Percentiles rank a stretch among this genome's conserved stretches.
These are phyloP conservation scores for Ettlia oleoabundans DNA, from an alignment of 139 green algal genomes.

Conservation along the genomic window DNA sequence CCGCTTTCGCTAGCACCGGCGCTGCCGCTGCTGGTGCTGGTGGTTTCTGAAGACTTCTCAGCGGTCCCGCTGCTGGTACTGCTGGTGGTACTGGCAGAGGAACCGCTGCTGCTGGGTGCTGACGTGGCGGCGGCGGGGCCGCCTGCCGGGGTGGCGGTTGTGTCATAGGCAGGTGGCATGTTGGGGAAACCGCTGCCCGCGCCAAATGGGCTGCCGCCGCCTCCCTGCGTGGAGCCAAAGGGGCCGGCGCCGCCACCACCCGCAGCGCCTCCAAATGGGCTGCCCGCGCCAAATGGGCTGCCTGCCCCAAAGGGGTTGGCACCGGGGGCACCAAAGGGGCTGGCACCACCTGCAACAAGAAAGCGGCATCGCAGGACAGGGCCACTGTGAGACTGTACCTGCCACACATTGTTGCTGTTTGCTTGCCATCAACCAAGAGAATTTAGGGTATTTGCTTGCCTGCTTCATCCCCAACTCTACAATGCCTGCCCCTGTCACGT, in stretches of 20 bases:
- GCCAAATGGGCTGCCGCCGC: conserved; percentile 11
- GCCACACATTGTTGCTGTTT: too few relatives aligned
- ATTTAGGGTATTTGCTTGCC: too few relatives aligned
- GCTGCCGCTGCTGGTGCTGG: neutral
- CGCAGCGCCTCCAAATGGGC: neutral
- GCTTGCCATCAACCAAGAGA: too few relatives aligned
- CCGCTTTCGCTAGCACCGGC: neutral
- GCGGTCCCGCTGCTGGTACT: neutral
- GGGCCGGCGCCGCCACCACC: conserved; percentile 11
- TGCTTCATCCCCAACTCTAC: too few relatives aligned
- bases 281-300: conserved; percentile 30
- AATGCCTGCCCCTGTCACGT: too few relatives aligned
- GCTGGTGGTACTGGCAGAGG: neutral
- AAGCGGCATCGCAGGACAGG: neutral
- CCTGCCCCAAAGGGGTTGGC: conserved; percentile 32
- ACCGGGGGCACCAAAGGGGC: conserved; percentile 28
- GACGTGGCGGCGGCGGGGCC: neutral
- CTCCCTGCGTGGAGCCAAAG: too few relatives aligned
- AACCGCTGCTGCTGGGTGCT: neutral
- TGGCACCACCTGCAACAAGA: conserved; percentile 25
- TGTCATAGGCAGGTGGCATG: conserved; percentile 28
- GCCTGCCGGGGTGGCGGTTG: conserved; percentile 26
- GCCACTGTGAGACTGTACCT: neutral
- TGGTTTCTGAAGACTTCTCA: neutral
- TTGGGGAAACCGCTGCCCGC: conserved; percentile 24